Evolutionary conservation across 164 flowering plant species (phyloP).

Genomic region (Chloranthus sessilifolius): DNA sequence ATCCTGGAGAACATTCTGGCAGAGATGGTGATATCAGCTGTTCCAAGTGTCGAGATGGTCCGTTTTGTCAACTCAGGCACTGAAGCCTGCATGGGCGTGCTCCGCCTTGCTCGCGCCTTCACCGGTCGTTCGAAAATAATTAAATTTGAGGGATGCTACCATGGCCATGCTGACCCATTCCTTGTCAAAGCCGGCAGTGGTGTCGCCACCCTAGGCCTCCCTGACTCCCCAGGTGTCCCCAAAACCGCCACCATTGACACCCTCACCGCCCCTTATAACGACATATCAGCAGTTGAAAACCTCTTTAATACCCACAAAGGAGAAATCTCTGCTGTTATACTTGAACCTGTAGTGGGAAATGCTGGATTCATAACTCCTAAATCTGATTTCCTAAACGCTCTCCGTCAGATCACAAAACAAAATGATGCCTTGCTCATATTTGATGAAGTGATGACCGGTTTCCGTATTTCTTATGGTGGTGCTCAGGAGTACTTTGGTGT

Average conservation of each 20-base stretch:
- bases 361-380: constrained; percentile 78
- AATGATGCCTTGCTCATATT: constrained; percentile 72
- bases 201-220: constrained; percentile 93
- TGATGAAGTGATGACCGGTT: constrained; percentile 98
- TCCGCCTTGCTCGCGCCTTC: constrained; percentile 88
- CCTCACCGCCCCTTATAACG: constrained; percentile 76
- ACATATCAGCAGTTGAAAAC: constrained; percentile 50
- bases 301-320: constrained; percentile 63
- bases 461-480: constrained; percentile 87
- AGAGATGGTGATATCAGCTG: constrained; percentile 88
- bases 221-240: constrained; percentile 98
- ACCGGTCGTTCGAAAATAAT: constrained; percentile 58
- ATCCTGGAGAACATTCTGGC: constrained; percentile 79
- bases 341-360: constrained; percentile 95
- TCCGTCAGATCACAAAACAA: constrained; percentile 60
- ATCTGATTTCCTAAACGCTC: constrained; percentile 56
- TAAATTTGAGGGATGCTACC: constrained; percentile 97
- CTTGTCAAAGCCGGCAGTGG: constrained; percentile 99
- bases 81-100: constrained; percentile 96
- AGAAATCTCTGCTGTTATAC: constrained; percentile 76
- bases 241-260: constrained; percentile 69
- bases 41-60: constrained; percentile 95
- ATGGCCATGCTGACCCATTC: constrained; percentile 97
- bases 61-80: constrained; percentile 97
- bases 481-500: constrained; percentile 88